Evolutionary conservation across 1,284 basidiomycete species (phyloP), one percentile per base, ranked within the genome.

Genomic region (Rhodotorula sp.): DNA sequence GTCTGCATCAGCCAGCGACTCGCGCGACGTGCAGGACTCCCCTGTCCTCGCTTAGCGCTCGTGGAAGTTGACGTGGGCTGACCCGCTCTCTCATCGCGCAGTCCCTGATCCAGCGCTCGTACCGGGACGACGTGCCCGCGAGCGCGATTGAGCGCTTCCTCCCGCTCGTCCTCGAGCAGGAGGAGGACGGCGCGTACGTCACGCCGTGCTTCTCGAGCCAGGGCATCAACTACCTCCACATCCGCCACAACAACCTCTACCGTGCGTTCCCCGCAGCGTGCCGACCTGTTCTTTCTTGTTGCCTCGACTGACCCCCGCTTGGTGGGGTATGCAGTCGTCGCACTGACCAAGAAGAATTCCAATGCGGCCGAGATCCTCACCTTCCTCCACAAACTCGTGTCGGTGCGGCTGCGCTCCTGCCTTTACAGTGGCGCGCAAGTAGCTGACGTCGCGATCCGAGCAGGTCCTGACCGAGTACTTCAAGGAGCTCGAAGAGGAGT

Each of bases 401-500:
- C 84, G 41, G 86, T 87, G 66, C 58, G 82, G 14, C 45, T 13
- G 23, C 54, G 25, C 12, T 21, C 48, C 25, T 52, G 19, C 61
- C 21, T 27, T 12, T 25, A 9, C 44, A 16, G n/a, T 17, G 17
- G n/a, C 58, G 23, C 25, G 25, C 27, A 23, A 7, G 53, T n/a
- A 13, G 21, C 46, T 55, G 17, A 48, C 44, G 17, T 14, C 48
- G 1, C 16, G 1, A 9, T 4, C 12, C 25, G 7, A 9, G 0
- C 87, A 92, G 81, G 92, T 97, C 12, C 86, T 99, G 64, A 88
- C 96, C 66, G 97, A 98, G 81, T 99, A 99, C 86, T 99, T 99
- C 85, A 98, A 98, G 83, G 95, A 98, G 82, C 88, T 99, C 25
- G 97, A 99, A 82, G 97, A 99, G 80, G 97, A 99, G 84, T 96